A percentile compares a stretch with the other conserved stretches of the same genome.
Evolutionary conservation across 2,329 filamentous ascomycete species (phyloP).

Genomic region (Aspergillus tamarii): DNA sequence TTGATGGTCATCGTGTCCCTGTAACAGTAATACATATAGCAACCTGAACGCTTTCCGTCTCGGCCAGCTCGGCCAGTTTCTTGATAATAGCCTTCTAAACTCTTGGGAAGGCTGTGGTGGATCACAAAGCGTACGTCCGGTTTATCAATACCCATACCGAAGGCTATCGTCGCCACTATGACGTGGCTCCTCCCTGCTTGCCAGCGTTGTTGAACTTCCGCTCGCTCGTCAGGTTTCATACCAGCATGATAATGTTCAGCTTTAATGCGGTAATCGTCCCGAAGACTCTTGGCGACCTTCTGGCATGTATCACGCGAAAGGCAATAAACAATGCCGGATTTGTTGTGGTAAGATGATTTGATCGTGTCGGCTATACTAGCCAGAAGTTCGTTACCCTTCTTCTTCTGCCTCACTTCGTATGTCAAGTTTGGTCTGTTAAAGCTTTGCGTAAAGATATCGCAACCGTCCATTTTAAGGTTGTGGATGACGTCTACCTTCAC

Average conservation of each 20-base stretch:
- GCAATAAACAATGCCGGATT: constrained; percentile 92
- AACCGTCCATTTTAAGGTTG: constrained; percentile 81
- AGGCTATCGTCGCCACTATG: constrained; percentile 96
- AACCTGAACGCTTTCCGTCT: constrained; percentile 84
- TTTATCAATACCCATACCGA: constrained; percentile 99
- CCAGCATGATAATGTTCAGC: constrained; percentile 86
- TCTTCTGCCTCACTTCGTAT: constrained; percentile 80
- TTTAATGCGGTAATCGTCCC: constrained; percentile 63
- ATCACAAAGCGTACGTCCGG: constrained; percentile 95
- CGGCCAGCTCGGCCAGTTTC: constrained; percentile 94
- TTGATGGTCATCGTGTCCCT: constrained; percentile 73
- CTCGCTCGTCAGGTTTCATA: constrained; percentile 70
- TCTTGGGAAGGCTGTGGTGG: constrained; percentile 90
- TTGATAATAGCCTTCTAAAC: constrained; percentile 96
- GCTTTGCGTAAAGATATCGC: constrained; percentile 82
- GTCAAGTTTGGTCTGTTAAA: constrained; percentile 96
- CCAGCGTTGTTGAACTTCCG: constrained; percentile 76
- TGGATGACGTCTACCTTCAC: constrained; percentile 90
- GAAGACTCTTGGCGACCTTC: constrained; percentile 71
- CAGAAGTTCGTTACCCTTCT: constrained; percentile 59
- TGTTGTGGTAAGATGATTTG: constrained; percentile 65
- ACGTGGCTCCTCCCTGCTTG: constrained; percentile 79
- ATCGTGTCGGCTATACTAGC: constrained; percentile 63
- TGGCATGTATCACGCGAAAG: constrained; percentile 84
- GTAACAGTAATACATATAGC: constrained; percentile 87